Conservation (phyloP, 148 eudicot genomes). For the Chenopodium formosanum region DNA sequence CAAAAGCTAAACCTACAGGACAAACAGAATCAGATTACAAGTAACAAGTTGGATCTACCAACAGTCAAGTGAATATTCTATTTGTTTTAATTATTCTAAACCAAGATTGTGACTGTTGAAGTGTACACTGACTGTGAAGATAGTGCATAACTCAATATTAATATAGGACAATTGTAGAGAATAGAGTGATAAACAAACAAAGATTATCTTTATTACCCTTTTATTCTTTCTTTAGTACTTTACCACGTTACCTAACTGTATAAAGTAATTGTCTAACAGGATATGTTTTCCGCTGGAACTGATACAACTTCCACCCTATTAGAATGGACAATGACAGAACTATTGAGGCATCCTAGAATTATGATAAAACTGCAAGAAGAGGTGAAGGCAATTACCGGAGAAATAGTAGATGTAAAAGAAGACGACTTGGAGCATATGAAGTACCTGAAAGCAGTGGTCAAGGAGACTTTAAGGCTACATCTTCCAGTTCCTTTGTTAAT, state of each 20-base stretch:
- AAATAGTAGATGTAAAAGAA: slow-evolving; percentile 20
- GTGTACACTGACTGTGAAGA: neutral
- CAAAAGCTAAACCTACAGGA: neutral
- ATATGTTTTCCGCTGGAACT: slow-evolving; percentile 54
- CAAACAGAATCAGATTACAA: neutral
- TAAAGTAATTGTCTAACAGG: slow-evolving; percentile 30
- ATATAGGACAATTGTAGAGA: neutral
- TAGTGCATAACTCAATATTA: neutral
- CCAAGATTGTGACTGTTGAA: neutral
- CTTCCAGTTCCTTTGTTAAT: slow-evolving; percentile 33
- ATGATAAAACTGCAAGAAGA: slow-evolving; percentile 44
- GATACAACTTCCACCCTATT: slow-evolving; percentile 50
- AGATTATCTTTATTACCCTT: neutral
- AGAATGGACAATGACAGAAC: slow-evolving; percentile 70
- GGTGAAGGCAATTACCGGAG: slow-evolving; percentile 24
- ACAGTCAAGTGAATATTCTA: neutral
- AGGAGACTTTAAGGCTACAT: slow-evolving; percentile 35
- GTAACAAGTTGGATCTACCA: neutral
- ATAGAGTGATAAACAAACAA: neutral
- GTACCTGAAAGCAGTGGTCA: slow-evolving; percentile 41
- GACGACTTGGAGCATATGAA: slow-evolving; percentile 33
- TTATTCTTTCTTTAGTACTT: no score
- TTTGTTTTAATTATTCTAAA: neutral
- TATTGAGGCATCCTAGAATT: slow-evolving; percentile 47
- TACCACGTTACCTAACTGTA: neutral